phyloP scores from a whole-genome alignment of 2,329 filamentous ascomycete genomes.

The Ampelomyces quisqualis region DNA sequence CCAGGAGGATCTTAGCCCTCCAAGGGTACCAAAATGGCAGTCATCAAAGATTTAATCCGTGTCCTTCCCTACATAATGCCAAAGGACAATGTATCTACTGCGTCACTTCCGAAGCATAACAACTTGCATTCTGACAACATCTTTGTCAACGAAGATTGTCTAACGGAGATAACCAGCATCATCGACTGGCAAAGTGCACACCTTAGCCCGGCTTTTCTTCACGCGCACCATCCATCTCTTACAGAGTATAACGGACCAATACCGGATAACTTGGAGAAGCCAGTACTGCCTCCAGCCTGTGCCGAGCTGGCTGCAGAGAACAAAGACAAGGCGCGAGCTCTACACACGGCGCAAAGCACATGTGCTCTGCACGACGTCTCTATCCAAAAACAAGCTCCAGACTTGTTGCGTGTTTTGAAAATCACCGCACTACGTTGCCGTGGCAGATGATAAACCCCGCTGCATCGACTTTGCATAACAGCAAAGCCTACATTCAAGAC shows the following conservation, averaged over 20 bases:
- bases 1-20: conserved; percentile 10
- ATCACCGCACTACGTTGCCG: conserved; percentile 7
- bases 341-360: conserved; percentile 7
- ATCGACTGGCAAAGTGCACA: conserved; percentile 25
- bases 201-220: conserved; percentile 9
- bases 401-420: conserved; percentile 4
- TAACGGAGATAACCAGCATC: conserved; percentile 16
- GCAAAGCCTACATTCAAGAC: conserved; percentile 10
- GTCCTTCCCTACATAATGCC: conserved; percentile 2
- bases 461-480: conserved; percentile 9
- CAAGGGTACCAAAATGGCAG: conserved; percentile 17
- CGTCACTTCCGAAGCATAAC: conserved; percentile 21
- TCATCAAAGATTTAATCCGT: not conserved
- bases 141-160: conserved; percentile 12
- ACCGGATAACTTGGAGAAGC: not conserved
- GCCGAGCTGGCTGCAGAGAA: conserved; percentile 5
- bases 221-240: conserved; percentile 5
- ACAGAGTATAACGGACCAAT: conserved; percentile 14
- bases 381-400: conserved; percentile 7
- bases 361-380: conserved; percentile 8
- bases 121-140: conserved; percentile 26
- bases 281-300: conserved; percentile 6
- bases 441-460: conserved; percentile 7
- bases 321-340: conserved; percentile 1
- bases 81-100: conserved; percentile 10